Evolutionary conservation across 2,329 filamentous ascomycete species (phyloP).

Genomic region (Paraphaeosphaeria sporulosa): DNA sequence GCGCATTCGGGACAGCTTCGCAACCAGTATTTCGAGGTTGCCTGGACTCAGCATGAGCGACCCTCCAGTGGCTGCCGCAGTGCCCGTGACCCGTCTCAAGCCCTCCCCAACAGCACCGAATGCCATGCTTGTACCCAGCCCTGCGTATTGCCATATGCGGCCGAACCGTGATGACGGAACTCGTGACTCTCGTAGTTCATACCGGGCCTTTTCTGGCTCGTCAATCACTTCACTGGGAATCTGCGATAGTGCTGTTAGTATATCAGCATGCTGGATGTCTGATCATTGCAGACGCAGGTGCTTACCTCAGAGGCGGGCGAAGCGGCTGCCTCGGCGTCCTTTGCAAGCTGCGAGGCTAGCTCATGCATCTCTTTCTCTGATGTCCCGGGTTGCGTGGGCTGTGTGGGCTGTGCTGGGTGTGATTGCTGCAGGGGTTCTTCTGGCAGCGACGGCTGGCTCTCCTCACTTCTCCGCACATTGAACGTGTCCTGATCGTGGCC

Average conservation of each 20-base stretch:
- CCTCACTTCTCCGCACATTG: conserved; percentile 33
- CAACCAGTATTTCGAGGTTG: conserved; percentile 92
- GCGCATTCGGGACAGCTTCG: conserved; percentile 93
- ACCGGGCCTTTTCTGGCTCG: conserved; percentile 52
- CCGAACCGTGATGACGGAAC: conserved; percentile 89
- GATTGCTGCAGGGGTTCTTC: conserved; percentile 11
- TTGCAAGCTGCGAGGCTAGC: conserved; percentile 57
- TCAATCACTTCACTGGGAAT: conserved; percentile 34
- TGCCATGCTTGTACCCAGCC: conserved; percentile 93
- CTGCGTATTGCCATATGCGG: conserved; percentile 92
- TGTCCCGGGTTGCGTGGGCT: conserved; percentile 19
- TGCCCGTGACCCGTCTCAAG: conserved; percentile 79
- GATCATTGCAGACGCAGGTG: background rate
- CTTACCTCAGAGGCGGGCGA: conserved; percentile 40
- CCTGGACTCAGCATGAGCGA: conserved; percentile 86
- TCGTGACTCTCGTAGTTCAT: conserved; percentile 84
- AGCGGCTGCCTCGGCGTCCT: conserved; percentile 47
- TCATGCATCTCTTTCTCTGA: conserved; percentile 51
- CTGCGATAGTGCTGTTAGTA: conserved; percentile 55
- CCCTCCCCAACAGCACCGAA: conserved; percentile 89
- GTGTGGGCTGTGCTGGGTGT: conserved; percentile 21
- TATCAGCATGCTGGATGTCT: conserved; percentile 48
- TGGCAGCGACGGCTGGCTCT: conserved; percentile 22
- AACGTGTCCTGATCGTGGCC: conserved; percentile 50
- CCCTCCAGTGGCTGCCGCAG: conserved; percentile 63